phyloP scores from a whole-genome alignment of 768 basidiomycete genomes.

The Panaeolus cyanescens region DNA sequence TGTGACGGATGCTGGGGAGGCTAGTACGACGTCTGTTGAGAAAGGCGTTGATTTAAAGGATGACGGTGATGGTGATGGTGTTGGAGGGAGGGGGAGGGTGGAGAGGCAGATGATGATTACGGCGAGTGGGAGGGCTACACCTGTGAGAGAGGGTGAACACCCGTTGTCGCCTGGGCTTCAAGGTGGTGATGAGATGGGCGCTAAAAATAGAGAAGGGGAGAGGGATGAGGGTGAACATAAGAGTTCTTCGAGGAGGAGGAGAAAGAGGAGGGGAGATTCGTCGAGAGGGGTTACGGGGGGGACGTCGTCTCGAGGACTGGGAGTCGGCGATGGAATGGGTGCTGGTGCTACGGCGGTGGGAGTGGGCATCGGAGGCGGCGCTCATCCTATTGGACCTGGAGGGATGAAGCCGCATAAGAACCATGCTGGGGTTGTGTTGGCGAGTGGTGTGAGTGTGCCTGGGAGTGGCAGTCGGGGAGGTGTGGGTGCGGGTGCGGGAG shows the following conservation, averaged over 20 bases:
- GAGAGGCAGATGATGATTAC: background rate
- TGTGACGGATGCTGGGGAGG: background rate
- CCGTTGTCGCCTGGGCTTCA: background rate
- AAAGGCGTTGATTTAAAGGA: background rate
- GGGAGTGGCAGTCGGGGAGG: background rate
- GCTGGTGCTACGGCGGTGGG: background rate
- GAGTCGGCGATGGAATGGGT: too few species aligned
- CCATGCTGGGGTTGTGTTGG: background rate
- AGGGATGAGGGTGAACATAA: slow-evolving; percentile 11
- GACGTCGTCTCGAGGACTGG: too few species aligned
- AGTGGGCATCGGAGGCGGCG: slow-evolving; percentile 5
- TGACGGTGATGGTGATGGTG: background rate
- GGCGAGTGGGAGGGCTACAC: background rate
- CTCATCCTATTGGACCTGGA: slow-evolving; percentile 7
- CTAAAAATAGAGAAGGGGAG: too few species aligned
- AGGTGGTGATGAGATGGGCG: background rate
- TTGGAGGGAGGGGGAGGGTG: background rate
- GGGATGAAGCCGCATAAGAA: slow-evolving; percentile 9
- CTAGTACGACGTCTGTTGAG: background rate
- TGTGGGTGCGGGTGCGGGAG: slow-evolving; percentile 2
- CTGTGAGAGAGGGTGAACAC: background rate
- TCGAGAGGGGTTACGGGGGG: background rate
- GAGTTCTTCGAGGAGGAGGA: background rate
- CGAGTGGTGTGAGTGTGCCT: background rate
- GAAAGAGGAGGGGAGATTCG: background rate